phyloP scores from a whole-genome alignment of 2,329 filamentous ascomycete species.

The Fusarium stilboides region DNA sequence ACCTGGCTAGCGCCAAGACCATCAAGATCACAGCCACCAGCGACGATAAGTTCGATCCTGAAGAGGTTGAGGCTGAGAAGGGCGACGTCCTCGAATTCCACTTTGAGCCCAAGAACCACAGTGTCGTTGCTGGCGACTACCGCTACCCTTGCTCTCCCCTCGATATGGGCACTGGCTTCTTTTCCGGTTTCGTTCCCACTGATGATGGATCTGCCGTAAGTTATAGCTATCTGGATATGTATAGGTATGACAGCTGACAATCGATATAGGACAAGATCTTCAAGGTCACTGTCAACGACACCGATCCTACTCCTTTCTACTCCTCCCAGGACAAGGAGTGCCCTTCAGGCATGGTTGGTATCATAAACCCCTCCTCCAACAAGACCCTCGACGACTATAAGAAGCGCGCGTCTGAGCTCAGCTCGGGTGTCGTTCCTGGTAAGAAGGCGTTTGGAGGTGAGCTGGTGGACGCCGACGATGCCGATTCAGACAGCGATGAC shows the following conservation, averaged over 20 bases:
- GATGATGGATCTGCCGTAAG: constrained; percentile 51
- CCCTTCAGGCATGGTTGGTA: constrained; percentile 58
- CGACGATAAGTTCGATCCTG: constrained; percentile 54
- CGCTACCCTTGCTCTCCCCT: constrained; percentile 55
- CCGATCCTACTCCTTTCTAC: constrained; percentile 56
- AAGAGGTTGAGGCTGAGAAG: constrained; percentile 51
- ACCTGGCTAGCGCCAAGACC: constrained; percentile 51
- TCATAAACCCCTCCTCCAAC: constrained; percentile 54
- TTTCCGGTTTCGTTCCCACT: constrained; percentile 55
- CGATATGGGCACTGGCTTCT: constrained; percentile 55
- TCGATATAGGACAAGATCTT: constrained; percentile 53
- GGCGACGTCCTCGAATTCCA: constrained; percentile 58
- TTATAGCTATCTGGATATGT: not conserved
- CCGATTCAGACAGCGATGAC: constrained; percentile 15
- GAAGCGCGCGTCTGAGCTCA: constrained; percentile 49
- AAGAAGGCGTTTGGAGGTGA: constrained; percentile 51
- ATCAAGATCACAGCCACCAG: constrained; percentile 55
- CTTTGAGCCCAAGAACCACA: constrained; percentile 57
- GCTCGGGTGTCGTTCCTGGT: constrained; percentile 49
- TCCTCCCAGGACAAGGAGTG: constrained; percentile 59
- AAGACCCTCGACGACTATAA: constrained; percentile 54
- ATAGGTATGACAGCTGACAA: constrained; percentile 18
- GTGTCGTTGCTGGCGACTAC: constrained; percentile 56
- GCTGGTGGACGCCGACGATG: constrained; percentile 45
- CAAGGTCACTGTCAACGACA: constrained; percentile 53